phyloP scores from a whole-genome alignment of 495 filamentous ascomycete genomes.

The Trichoderma virens region DNA sequence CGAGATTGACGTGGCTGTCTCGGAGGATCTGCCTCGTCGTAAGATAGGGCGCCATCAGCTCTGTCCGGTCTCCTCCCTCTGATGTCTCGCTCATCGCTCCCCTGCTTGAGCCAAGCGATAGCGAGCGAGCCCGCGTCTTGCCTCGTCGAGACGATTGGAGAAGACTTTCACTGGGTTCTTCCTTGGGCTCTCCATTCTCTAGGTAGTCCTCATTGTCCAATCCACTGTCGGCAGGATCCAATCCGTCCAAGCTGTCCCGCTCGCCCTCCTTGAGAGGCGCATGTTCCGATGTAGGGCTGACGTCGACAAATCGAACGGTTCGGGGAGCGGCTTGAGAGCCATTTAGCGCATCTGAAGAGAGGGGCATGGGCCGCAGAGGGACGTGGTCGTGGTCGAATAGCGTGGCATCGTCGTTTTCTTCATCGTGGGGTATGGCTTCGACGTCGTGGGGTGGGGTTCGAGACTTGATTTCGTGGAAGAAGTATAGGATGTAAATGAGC shows the following conservation, averaged over 20 bases:
- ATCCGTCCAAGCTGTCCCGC: neutral
- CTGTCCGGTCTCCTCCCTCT: neutral
- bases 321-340: neutral
- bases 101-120: constrained; percentile 4
- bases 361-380: neutral
- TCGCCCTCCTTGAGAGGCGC: neutral
- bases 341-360: neutral
- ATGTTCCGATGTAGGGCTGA: neutral
- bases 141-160: neutral
- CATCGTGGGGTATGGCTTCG: neutral
- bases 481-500: constrained; percentile 11
- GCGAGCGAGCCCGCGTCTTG: neutral
- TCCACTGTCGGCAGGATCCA: neutral
- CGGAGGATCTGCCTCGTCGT: constrained; percentile 1
- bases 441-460: neutral
- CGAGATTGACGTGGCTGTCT: neutral
- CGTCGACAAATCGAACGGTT: constrained; percentile 3
- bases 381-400: neutral
- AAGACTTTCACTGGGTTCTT: neutral
- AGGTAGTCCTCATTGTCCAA: neutral
- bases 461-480: constrained; percentile 9
- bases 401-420: neutral
- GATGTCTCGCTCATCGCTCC: neutral
- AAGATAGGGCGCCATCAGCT: neutral
- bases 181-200: neutral